Evolutionary conservation across 148 eudicot genomes (phyloP).

Genomic region (Chenopodium album): DNA sequence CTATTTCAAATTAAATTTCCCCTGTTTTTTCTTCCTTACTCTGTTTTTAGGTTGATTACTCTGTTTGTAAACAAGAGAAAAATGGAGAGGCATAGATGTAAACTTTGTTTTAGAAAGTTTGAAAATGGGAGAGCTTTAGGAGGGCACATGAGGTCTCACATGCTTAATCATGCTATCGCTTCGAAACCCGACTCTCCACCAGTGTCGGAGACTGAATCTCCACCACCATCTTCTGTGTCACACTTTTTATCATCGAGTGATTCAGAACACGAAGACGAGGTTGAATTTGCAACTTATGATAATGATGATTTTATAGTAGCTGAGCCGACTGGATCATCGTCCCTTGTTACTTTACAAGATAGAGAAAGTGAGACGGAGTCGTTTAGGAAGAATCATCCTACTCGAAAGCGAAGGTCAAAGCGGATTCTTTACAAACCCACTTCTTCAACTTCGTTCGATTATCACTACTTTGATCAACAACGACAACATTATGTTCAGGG

Average conservation of each 20-base stretch:
- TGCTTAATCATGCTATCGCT: conserved; percentile 39
- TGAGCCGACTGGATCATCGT: conserved; percentile 10
- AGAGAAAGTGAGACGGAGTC: conserved; percentile 64
- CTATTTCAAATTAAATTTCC: too few relatives aligned
- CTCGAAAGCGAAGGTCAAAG: conserved; percentile 43
- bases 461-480: background rate
- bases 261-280: too few relatives aligned
- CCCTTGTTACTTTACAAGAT: conserved; percentile 13
- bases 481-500: background rate
- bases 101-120: conserved; percentile 56
- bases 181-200: conserved; percentile 4
- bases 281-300: too few relatives aligned
- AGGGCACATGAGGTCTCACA: conserved; percentile 92
- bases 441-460: background rate
- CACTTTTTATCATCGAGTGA: too few relatives aligned
- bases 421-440: conserved; percentile 33
- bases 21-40: background rate
- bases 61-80: background rate
- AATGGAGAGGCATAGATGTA: conserved; percentile 68
- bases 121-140: conserved; percentile 76
- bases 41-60: background rate
- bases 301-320: too few relatives aligned
- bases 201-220: background rate
- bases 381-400: conserved; percentile 22
- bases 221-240: conserved; percentile 24